These are phyloP conservation scores for Antitrichia curtipendula DNA, from an alignment of 225 moss, liverwort and hornwort species.

Conservation along the genomic window DNA sequence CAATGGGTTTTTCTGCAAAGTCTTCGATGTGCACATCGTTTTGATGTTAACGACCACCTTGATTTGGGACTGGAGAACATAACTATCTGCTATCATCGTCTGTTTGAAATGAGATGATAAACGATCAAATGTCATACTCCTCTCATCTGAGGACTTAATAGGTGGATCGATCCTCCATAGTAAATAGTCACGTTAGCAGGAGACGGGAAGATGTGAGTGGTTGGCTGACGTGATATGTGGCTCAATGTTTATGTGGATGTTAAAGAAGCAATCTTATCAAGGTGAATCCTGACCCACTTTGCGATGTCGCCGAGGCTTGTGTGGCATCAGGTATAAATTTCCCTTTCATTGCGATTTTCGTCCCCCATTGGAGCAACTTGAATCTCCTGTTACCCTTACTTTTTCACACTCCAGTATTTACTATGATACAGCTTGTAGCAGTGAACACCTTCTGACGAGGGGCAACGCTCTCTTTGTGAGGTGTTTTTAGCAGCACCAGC, in stretches of 20 bases:
- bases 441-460: background rate
- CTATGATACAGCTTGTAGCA: background rate
- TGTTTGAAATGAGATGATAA: background rate
- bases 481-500: background rate
- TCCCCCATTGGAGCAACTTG: slow-evolving; percentile 30
- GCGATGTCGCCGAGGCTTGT: slow-evolving; percentile 46
- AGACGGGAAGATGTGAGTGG: slow-evolving; percentile 8
- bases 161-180: background rate
- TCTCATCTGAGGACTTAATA: background rate
- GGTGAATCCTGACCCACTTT: slow-evolving; percentile 52
- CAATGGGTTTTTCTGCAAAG: background rate
- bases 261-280: slow-evolving; percentile 37
- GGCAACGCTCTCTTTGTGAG: background rate
- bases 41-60: background rate
- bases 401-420: background rate
- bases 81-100: background rate
- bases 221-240: slow-evolving; percentile 48
- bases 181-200: background rate
- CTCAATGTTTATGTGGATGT: slow-evolving; percentile 47
- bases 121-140: background rate
- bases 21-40: background rate
- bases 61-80: background rate
- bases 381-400: background rate
- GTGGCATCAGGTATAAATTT: slow-evolving; percentile 48
- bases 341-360: slow-evolving; percentile 29